Evolutionary conservation across 495 filamentous ascomycete genomes (phyloP).

Genomic region (Aspergillus bridgeri): DNA sequence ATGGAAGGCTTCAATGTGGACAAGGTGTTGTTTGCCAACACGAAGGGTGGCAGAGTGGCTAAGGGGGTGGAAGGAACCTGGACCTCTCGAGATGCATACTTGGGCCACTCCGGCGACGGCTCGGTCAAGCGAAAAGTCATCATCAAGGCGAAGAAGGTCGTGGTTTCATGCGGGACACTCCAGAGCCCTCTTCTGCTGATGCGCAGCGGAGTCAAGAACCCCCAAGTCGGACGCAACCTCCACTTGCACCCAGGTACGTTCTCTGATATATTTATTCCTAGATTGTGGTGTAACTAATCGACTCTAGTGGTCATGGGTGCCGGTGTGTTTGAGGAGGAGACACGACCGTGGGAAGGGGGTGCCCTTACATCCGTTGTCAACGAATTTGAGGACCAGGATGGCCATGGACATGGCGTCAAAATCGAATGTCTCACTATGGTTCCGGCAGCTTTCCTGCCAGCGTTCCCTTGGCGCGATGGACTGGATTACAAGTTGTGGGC

Average conservation of each 20-base stretch:
- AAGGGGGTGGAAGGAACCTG: slow-evolving; percentile 68
- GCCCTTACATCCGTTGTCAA: slow-evolving; percentile 74
- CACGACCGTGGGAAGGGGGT: slow-evolving; percentile 74
- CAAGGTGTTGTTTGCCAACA: slow-evolving; percentile 62
- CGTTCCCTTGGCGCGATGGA: slow-evolving; percentile 60
- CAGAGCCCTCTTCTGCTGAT: slow-evolving; percentile 72
- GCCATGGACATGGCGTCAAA: slow-evolving; percentile 78
- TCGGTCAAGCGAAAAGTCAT: slow-evolving; percentile 54
- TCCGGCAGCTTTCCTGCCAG: slow-evolving; percentile 53
- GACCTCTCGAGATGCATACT: slow-evolving; percentile 63
- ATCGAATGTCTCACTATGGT: slow-evolving; percentile 70
- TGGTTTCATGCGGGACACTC: slow-evolving; percentile 70
- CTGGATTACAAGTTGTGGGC: slow-evolving; percentile 64
- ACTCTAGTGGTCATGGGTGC: slow-evolving; percentile 49
- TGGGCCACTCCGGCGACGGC: slow-evolving; percentile 49
- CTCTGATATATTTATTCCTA: neutral
- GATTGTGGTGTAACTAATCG: slow-evolving; percentile 10
- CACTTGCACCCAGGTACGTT: slow-evolving; percentile 67
- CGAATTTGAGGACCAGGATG: slow-evolving; percentile 79
- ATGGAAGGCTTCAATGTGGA: slow-evolving; percentile 73
- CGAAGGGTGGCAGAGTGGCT: slow-evolving; percentile 53
- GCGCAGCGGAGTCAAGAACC: slow-evolving; percentile 71
- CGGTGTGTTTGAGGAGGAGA: slow-evolving; percentile 62
- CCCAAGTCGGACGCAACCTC: slow-evolving; percentile 81
- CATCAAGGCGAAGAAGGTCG: slow-evolving; percentile 77